These are phyloP conservation scores for Rubia yunnanensis DNA, from an alignment of 257 asterid species.

Conservation along the genomic window DNA sequence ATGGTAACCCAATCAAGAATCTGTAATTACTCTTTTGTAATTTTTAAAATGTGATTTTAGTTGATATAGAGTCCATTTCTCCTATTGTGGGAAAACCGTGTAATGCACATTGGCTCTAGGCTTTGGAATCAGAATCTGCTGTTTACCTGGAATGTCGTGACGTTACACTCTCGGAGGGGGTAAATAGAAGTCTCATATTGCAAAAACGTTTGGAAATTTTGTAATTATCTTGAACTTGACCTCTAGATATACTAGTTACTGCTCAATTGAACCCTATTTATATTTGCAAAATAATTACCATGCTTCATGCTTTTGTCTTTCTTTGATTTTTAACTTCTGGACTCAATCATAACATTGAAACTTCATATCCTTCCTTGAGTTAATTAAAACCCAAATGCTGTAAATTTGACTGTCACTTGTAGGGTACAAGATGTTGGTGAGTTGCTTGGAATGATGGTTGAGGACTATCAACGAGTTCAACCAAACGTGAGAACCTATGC, in stretches of 20 bases:
- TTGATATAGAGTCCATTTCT: background rate
- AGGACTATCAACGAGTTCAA: slow-evolving; percentile 85
- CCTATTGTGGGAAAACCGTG: background rate
- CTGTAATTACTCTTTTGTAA: background rate
- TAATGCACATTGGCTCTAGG: background rate
- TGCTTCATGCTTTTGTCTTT: slow-evolving; percentile 1
- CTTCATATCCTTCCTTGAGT: background rate
- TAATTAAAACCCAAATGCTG: background rate
- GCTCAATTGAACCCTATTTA: background rate
- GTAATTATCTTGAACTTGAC: background rate
- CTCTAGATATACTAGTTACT: background rate
- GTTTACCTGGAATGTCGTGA: background rate
- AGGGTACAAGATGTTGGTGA: slow-evolving; percentile 99
- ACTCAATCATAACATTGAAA: background rate
- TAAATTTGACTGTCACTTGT: slow-evolving; percentile 18
- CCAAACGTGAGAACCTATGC: slow-evolving; percentile 97
- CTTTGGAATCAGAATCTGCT: background rate
- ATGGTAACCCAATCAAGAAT: background rate
- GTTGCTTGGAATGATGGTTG: slow-evolving; percentile 98
- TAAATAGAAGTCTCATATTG: background rate
- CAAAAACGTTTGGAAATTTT: background rate
- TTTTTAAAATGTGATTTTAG: background rate
- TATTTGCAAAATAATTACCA: background rate
- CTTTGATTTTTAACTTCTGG: background rate
- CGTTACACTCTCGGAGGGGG: background rate